phyloP scores from a whole-genome alignment of 2,329 filamentous ascomycete genomes.

The Penicillium aurantiogriseum region DNA sequence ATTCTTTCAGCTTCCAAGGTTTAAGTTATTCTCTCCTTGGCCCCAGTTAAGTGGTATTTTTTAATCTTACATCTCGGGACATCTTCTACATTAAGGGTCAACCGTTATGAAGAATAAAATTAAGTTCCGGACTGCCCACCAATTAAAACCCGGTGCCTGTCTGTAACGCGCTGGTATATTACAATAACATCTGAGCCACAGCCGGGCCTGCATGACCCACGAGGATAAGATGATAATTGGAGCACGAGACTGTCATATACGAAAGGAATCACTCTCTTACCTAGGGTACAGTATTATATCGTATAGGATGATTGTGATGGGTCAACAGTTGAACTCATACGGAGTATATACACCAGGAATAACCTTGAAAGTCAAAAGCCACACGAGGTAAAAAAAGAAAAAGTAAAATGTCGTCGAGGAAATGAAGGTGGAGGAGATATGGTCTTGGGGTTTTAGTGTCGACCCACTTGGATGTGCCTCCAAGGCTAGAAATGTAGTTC shows the following conservation, averaged over 20 bases:
- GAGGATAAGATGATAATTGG: neutral
- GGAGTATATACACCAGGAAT: neutral
- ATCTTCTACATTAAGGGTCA: neutral
- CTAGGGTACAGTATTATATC: neutral
- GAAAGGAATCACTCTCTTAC: neutral
- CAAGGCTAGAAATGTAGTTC: constrained; percentile 12
- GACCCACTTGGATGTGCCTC: neutral
- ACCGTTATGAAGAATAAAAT: neutral
- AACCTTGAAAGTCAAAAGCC: neutral
- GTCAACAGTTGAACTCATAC: neutral
- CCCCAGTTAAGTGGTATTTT: neutral
- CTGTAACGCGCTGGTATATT: neutral
- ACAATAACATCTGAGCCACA: neutral
- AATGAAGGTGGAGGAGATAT: neutral
- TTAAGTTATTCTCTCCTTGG: neutral
- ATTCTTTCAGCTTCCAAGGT: neutral
- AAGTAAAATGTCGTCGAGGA: neutral
- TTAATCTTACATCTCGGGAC: neutral
- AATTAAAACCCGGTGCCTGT: neutral
- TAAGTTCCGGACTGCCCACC: neutral
- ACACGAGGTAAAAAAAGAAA: neutral
- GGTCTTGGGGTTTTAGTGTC: neutral
- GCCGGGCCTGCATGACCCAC: constrained; percentile 2
- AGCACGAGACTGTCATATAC: neutral
- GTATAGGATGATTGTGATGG: neutral